Conservation (phyloP, 352 stramenopile genomes). For the Pilasporangium apinafurcum region DNA sequence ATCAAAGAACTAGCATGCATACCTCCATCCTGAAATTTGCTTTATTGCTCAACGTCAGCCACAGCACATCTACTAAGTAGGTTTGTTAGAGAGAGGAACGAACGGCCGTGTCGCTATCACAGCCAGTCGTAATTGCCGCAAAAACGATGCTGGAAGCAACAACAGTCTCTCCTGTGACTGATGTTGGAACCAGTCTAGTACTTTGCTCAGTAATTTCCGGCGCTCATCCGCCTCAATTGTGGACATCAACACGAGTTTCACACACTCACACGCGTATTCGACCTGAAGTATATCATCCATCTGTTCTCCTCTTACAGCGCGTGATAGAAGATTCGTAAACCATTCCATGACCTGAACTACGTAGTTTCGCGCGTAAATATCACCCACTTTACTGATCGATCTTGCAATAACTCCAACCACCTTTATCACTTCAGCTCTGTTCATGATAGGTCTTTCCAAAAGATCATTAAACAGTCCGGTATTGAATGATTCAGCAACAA, state of each 20-base stretch:
- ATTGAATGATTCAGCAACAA: background rate
- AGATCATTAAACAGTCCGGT: background rate
- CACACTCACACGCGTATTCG: background rate
- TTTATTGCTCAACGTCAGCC: too few relatives aligned
- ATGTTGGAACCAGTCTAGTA: constrained; percentile 5
- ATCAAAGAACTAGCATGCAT: too few relatives aligned
- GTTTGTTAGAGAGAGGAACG: too few relatives aligned
- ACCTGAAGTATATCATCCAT: background rate
- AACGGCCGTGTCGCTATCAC: constrained; percentile 2
- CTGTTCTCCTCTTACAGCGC: too few relatives aligned
- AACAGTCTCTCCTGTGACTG: constrained; percentile 1
- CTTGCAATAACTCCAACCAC: background rate
- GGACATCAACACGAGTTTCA: constrained; percentile 1
- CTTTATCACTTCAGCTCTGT: background rate
- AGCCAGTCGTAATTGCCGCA: constrained; percentile 7
- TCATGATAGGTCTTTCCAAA: background rate
- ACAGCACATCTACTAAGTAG: too few relatives aligned
- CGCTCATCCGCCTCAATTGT: constrained; percentile 5
- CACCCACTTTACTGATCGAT: background rate
- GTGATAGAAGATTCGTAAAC: too few relatives aligned
- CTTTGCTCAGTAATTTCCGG: constrained; percentile 4
- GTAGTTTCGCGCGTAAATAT: too few relatives aligned
- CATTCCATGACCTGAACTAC: too few relatives aligned
- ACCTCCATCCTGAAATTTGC: too few relatives aligned
- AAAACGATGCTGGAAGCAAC: background rate